These are phyloP conservation scores for Hydrangea macrophylla DNA, from an alignment of 148 eudicot species.

Conservation along the genomic window DNA sequence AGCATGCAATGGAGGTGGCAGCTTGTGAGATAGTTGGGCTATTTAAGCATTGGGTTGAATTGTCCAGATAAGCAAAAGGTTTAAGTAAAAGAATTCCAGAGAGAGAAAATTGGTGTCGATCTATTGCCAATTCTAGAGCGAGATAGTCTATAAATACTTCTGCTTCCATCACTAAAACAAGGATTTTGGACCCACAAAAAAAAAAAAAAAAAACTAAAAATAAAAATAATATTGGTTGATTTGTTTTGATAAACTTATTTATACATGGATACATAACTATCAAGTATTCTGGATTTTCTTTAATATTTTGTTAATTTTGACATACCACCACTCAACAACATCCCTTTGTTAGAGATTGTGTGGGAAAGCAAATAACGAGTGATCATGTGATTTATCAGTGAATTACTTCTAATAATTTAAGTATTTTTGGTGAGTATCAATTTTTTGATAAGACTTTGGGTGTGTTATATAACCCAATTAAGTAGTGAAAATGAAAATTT, in stretches of 20 bases:
- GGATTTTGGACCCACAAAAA: no score
- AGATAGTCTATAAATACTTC: background rate
- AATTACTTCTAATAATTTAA: no score
- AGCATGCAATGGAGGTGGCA: background rate
- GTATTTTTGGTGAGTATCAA: no score
- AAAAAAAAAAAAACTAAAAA: no score
- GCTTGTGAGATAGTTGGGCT: background rate
- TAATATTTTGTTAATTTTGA: background rate
- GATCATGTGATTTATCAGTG: no score
- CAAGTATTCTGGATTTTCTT: background rate
- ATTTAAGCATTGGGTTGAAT: background rate
- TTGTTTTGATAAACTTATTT: background rate
- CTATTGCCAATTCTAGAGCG: background rate
- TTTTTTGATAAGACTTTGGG: no score
- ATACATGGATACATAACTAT: no score
- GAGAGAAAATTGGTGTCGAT: background rate
- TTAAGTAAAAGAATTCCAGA: background rate
- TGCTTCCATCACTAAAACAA: background rate
- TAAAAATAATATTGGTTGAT: no score
- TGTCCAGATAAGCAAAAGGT: background rate
- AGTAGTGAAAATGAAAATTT: no score
- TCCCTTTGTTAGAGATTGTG: no score
- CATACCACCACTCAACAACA: background rate
- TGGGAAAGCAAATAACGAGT: no score
- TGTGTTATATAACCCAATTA: no score